phyloP scores from a whole-genome alignment of 306 rosid genomes.

The Hippophae tibetana region DNA sequence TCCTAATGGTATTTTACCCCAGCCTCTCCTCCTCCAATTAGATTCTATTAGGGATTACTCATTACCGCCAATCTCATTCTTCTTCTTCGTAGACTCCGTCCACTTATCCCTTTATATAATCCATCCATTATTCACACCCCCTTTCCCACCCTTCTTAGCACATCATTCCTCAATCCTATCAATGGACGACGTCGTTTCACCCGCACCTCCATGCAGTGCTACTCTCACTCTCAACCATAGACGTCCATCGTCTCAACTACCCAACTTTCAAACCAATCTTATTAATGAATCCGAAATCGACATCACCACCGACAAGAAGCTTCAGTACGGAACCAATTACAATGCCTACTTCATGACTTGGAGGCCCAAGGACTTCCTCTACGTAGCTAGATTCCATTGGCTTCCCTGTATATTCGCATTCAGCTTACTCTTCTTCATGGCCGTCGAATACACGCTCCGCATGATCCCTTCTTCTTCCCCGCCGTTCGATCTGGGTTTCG shows the following conservation, averaged over 20 bases:
- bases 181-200: conserved; percentile 34
- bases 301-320: conserved; percentile 2
- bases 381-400: conserved; percentile 76
- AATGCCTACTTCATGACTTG: conserved; percentile 54
- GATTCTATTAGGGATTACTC: no score
- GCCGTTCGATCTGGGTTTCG: conserved; percentile 79
- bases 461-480: conserved; percentile 78
- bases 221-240: conserved; percentile 11
- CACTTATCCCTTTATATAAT: neutral
- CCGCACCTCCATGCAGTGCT: conserved; percentile 1
- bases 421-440: conserved; percentile 78
- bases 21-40: no score
- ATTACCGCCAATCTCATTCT: neutral
- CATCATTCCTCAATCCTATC: neutral
- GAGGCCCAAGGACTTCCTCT: conserved; percentile 41
- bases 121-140: neutral
- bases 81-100: conserved; percentile 2
- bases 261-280: neutral
- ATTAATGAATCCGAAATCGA: neutral
- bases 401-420: conserved; percentile 57
- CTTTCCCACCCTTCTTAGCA: neutral
- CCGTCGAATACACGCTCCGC: conserved; percentile 84
- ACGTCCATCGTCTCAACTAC: neutral
- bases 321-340: neutral
- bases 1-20: no score